Conservation (phyloP, 106 monocot species). For the Acanthochlamys bracteata region DNA sequence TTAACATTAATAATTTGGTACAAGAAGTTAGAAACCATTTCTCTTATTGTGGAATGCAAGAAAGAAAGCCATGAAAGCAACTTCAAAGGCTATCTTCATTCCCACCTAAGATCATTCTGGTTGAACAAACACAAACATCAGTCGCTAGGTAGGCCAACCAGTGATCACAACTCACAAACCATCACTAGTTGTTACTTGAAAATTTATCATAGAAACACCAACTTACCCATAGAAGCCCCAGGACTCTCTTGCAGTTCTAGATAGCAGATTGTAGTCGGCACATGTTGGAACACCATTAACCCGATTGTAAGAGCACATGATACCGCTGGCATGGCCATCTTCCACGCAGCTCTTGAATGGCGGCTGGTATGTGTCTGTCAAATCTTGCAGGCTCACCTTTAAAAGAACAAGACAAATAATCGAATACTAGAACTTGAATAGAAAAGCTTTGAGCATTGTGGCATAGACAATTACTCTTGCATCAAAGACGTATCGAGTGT, state of each 20-base stretch:
- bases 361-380: slow-evolving; percentile 85
- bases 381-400: slow-evolving; percentile 68
- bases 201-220: too few relatives aligned
- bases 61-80: slow-evolving; percentile 8
- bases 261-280: slow-evolving; percentile 65
- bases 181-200: not conserved
- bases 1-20: not conserved
- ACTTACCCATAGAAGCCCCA: slow-evolving; percentile 90
- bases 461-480: slow-evolving; percentile 26
- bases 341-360: slow-evolving; percentile 80
- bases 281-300: slow-evolving; percentile 88
- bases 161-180: not conserved
- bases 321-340: slow-evolving; percentile 64
- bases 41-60: not conserved
- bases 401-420: slow-evolving; percentile 6
- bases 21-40: too few relatives aligned
- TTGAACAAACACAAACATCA: not conserved
- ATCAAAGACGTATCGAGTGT: slow-evolving; percentile 41
- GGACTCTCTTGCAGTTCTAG: slow-evolving; percentile 49
- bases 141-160: not conserved
- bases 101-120: not conserved
- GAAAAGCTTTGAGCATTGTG: not conserved
- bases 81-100: not conserved
- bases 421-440: too few relatives aligned
- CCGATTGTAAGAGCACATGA: slow-evolving; percentile 94